phyloP scores from a whole-genome alignment of 163 green algal genomes.

The Prototheca cutis region DNA sequence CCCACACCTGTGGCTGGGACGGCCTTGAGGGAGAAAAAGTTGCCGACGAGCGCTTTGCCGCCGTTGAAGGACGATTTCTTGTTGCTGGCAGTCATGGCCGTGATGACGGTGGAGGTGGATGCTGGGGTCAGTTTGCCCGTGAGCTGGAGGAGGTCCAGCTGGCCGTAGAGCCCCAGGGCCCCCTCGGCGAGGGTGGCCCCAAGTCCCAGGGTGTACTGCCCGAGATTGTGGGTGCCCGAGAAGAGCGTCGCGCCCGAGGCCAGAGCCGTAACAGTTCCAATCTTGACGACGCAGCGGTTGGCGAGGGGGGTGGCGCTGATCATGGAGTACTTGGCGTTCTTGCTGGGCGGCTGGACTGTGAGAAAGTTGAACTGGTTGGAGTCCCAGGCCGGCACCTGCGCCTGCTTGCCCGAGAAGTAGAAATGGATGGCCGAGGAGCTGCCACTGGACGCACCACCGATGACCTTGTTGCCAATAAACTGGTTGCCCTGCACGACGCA shows the following conservation, averaged over 20 bases:
- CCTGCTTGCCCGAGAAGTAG: background rate
- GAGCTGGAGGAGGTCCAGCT: slow-evolving; percentile 11
- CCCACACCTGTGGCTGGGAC: slow-evolving; percentile 4
- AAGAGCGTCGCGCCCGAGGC: slow-evolving; percentile 8
- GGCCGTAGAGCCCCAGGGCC: background rate
- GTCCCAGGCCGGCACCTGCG: slow-evolving; percentile 15
- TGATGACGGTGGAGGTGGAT: background rate
- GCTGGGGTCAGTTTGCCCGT: slow-evolving; percentile 6
- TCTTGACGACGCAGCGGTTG: slow-evolving; percentile 3
- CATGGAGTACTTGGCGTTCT: slow-evolving; percentile 10
- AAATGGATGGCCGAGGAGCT: background rate
- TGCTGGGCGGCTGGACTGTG: slow-evolving; percentile 6
- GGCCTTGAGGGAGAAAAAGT: slow-evolving; percentile 6
- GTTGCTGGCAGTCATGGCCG: background rate
- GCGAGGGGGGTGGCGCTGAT: background rate
- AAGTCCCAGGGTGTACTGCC: slow-evolving; percentile 8
- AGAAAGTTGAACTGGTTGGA: slow-evolving; percentile 23
- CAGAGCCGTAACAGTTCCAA: slow-evolving; percentile 5
- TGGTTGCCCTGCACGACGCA: slow-evolving; percentile 27
- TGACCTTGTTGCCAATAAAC: slow-evolving; percentile 12
- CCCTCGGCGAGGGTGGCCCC: slow-evolving; percentile 1
- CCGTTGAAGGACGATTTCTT: slow-evolving; percentile 12
- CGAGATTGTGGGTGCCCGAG: slow-evolving; percentile 7
- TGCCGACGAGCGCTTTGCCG: slow-evolving; percentile 15
- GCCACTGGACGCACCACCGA: slow-evolving; percentile 1